Percentiles rank a stretch among this genome's conserved stretches.
Conservation (phyloP, 768 basidiomycete genomes). For the Suillus fuscotomentosus region DNA sequence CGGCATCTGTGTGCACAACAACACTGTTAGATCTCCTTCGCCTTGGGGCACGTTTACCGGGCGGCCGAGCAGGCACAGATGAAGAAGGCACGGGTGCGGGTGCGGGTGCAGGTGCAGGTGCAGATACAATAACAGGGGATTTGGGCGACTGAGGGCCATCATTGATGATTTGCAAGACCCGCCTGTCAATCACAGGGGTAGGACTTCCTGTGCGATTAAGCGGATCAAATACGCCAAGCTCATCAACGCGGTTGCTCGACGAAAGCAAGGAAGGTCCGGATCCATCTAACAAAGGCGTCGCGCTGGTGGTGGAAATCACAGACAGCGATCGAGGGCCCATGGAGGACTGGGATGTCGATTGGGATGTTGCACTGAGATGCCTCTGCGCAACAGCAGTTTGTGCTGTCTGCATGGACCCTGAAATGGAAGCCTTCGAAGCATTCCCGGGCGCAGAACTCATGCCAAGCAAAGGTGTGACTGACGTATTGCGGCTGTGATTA, state of each 20-base stretch:
- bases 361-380: slow-evolving; percentile 6
- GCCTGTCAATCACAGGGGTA: slow-evolving; percentile 18
- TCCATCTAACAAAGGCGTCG: not conserved
- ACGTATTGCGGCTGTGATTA: slow-evolving; percentile 23
- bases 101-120: not conserved
- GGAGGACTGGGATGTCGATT: slow-evolving; percentile 1
- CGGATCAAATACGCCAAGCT: slow-evolving; percentile 15
- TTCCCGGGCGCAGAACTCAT: slow-evolving; percentile 7
- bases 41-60: not conserved
- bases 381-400: slow-evolving; percentile 14
- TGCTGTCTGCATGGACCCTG: slow-evolving; percentile 38
- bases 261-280: not conserved
- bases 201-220: slow-evolving; percentile 21
- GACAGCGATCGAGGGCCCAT: slow-evolving; percentile 21
- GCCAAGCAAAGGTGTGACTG: slow-evolving; percentile 23
- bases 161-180: slow-evolving; percentile 28
- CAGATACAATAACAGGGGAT: not conserved
- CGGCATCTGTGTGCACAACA: slow-evolving; percentile 28
- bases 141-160: slow-evolving; percentile 21
- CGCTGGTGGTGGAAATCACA: slow-evolving; percentile 13
- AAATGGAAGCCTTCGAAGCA: slow-evolving; percentile 43
- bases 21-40: slow-evolving; percentile 10
- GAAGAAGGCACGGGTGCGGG: not conserved
- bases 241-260: slow-evolving; percentile 17
- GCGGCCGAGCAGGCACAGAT: not conserved